phyloP scores from a whole-genome alignment of 202 grass and related monocot species.

The Setaria italica region DNA sequence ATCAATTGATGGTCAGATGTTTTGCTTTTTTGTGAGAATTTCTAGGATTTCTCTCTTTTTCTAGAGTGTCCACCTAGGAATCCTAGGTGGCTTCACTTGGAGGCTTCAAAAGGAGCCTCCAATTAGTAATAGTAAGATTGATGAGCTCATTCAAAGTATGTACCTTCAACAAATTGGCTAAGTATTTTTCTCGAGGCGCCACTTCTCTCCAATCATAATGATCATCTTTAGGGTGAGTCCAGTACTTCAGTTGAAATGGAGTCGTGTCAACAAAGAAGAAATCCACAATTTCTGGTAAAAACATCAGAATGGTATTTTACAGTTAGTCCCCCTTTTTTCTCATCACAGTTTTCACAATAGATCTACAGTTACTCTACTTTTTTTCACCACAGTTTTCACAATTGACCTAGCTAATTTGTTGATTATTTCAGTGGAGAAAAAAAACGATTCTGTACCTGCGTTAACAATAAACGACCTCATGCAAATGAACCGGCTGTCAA shows the following conservation, averaged over 20 bases:
- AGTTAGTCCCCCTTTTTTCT: neutral
- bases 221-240: slow-evolving; percentile 61
- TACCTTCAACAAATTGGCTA: slow-evolving; percentile 76
- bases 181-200: slow-evolving; percentile 64
- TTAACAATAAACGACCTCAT: slow-evolving; percentile 83
- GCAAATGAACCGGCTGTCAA: slow-evolving; percentile 82
- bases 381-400: too few relatives aligned
- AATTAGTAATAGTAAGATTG: too few relatives aligned
- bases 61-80: too few relatives aligned
- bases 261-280: slow-evolving; percentile 94
- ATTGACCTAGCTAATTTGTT: neutral
- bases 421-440: neutral
- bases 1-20: too few relatives aligned
- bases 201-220: slow-evolving; percentile 92
- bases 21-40: too few relatives aligned
- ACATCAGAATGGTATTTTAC: neutral
- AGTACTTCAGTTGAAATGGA: slow-evolving; percentile 78
- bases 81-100: too few relatives aligned
- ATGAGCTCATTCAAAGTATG: neutral
- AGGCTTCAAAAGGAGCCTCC: too few relatives aligned
- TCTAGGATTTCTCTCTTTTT: too few relatives aligned
- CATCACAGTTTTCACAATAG: neutral
- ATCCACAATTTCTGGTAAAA: slow-evolving; percentile 68
- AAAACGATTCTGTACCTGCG: slow-evolving; percentile 8
- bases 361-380: neutral